Conservation (phyloP, 2,329 filamentous ascomycete species). For the Parascedosporium putredinis region DNA sequence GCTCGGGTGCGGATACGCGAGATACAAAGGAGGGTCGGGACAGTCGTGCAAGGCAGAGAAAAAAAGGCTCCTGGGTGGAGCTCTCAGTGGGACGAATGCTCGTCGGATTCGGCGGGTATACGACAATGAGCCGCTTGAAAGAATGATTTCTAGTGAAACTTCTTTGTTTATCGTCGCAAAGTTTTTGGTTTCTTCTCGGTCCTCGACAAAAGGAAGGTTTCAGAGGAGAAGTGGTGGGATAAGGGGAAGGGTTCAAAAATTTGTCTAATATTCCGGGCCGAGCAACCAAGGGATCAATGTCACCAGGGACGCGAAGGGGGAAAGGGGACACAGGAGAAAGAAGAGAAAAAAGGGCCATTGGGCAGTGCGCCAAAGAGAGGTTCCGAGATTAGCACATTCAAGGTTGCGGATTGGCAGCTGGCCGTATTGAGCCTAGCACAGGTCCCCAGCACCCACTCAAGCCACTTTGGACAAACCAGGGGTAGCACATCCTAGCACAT, state of each 20-base stretch:
- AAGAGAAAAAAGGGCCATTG: neutral
- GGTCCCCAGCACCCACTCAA: neutral
- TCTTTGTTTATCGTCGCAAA: neutral
- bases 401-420: slow-evolving; percentile 2
- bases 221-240: slow-evolving; percentile 1
- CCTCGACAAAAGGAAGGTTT: too few species aligned
- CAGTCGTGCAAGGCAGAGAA: too few species aligned
- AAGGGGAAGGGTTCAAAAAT: slow-evolving; percentile 1
- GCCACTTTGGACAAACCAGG: neutral
- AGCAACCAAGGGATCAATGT: neutral
- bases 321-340: too few species aligned
- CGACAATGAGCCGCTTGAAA: too few species aligned
- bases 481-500: neutral
- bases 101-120: too few species aligned
- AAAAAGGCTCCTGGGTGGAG: too few species aligned
- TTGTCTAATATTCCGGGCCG: neutral
- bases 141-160: neutral
- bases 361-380: too few species aligned
- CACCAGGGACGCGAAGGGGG: too few species aligned
- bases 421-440: neutral
- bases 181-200: too few species aligned
- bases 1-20: too few species aligned
- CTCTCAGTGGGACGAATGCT: too few species aligned
- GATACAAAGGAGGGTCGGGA: too few species aligned
- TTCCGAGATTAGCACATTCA: neutral